phyloP scores from a whole-genome alignment of 2,329 filamentous ascomycete species.

The Fusarium illudens region DNA sequence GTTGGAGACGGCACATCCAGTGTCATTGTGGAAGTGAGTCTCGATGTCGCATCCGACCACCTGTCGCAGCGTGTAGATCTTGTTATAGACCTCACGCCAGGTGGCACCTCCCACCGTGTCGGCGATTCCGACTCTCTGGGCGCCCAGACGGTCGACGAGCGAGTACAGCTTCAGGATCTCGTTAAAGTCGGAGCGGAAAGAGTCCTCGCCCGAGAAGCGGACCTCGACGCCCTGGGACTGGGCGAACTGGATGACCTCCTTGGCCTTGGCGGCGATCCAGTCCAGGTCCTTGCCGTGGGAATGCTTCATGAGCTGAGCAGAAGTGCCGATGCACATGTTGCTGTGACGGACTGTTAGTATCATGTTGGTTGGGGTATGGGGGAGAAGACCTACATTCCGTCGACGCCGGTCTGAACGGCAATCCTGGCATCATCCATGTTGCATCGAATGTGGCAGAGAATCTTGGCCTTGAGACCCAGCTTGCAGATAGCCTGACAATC shows the following conservation, averaged over 20 bases:
- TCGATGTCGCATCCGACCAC: constrained; percentile 70
- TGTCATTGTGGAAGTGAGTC: constrained; percentile 77
- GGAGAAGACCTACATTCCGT: constrained; percentile 16
- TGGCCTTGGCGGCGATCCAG: constrained; percentile 73
- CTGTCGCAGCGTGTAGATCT: constrained; percentile 81
- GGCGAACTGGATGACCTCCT: constrained; percentile 46
- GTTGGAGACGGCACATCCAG: constrained; percentile 89
- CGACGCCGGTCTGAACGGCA: constrained; percentile 81
- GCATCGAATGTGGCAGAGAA: constrained; percentile 41
- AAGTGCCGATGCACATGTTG: constrained; percentile 86
- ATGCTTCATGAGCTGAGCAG: constrained; percentile 82
- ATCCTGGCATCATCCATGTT: constrained; percentile 67
- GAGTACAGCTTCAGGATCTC: constrained; percentile 85
- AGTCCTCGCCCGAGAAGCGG: constrained; percentile 76
- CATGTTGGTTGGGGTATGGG: neutral
- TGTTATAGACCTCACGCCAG: constrained; percentile 87
- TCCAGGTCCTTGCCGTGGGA: constrained; percentile 92
- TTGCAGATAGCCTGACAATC: constrained; percentile 95
- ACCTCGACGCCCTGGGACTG: constrained; percentile 41
- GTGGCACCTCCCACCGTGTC: constrained; percentile 91
- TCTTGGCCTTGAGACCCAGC: constrained; percentile 81
- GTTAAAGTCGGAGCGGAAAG: constrained; percentile 79
- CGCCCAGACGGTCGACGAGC: constrained; percentile 83
- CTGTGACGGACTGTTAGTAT: constrained; percentile 3
- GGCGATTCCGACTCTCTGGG: constrained; percentile 87